Evolutionary conservation across 2,329 filamentous ascomycete genomes (phyloP), one percentile per base, ranked within the genome.

Genomic region (Blastomyces gilchristii): DNA sequence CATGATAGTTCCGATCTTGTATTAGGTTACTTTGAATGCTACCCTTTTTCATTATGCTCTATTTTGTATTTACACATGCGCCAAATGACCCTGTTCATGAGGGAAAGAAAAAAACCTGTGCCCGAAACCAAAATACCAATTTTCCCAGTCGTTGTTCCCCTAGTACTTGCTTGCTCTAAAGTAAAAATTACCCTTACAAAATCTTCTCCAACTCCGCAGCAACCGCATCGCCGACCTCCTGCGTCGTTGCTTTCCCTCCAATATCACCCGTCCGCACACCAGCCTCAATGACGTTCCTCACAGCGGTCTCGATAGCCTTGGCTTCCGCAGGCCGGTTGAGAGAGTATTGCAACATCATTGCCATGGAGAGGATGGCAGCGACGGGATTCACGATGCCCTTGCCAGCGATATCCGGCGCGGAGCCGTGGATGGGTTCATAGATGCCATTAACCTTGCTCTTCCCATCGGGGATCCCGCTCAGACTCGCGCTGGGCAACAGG

Each of bases 351-450:
- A 97, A 83, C 87, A 99, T 90, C 91, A 97, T 96, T 71, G 91
- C 91, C 16, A 96, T 83, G 14, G 91, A 96, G 53, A 97, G 84
- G 67, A 97, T 91, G 62, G 91, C 92, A 60, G 92, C 93, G 65
- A 97, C 82, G 43, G 93, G 93, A 81, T 95, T 96, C 71, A 96
- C 91, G 69, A 96, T 87, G 65, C 90, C 90, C 79, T 95, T 84
- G 68, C 93, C 92, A 1, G 90, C 91, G 71, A 97, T 97, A 72
- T 97, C 92, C 37, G 92, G 93, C 25, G 93, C 93, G 56, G 90
- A 94, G 47, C 91, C 92, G 76, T 99, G 93, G 70, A 99, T 97
- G 34, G 93, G 93, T 82, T 97, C 93, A 75, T 96, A 99, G 72
- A 97, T 96, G 70, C 91, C 93, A 74, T 95, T 96, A 73, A 92